phyloP scores from a whole-genome alignment of 805 yeast species.

The Pichia thaimueangensis region DNA sequence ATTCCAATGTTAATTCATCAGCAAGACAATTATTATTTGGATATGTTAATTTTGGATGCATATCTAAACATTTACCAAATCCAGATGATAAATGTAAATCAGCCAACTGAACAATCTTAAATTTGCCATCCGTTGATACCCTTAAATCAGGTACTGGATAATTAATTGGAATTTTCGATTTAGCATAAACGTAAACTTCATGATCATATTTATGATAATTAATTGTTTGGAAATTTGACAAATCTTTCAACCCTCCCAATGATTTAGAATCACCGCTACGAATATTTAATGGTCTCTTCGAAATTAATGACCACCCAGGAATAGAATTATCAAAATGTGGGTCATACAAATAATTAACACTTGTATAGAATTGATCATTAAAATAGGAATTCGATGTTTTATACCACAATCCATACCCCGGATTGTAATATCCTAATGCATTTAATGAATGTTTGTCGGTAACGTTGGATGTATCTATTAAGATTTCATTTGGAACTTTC shows the following conservation, averaged over 20 bases:
- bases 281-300: slow-evolving; percentile 11
- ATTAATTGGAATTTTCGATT: slow-evolving; percentile 10
- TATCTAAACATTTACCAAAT: slow-evolving; percentile 71
- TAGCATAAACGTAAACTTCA: slow-evolving; percentile 12
- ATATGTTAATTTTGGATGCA: slow-evolving; percentile 41
- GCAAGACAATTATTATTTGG: slow-evolving; percentile 58
- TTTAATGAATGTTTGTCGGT: slow-evolving; percentile 1
- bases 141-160: slow-evolving; percentile 29
- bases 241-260: slow-evolving; percentile 3
- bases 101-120: slow-evolving; percentile 82
- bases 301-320: slow-evolving; percentile 47
- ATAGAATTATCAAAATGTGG: slow-evolving; percentile 71
- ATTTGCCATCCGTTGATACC: slow-evolving; percentile 44
- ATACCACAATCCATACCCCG: slow-evolving; percentile 51
- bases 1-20: slow-evolving; percentile 61
- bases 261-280: background rate
- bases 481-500: slow-evolving; percentile 1
- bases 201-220: slow-evolving; percentile 16
- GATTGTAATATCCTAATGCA: slow-evolving; percentile 10
- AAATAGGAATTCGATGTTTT: slow-evolving; percentile 19
- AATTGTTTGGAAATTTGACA: background rate
- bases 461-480: background rate
- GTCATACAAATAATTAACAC: slow-evolving; percentile 67
- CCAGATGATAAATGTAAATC: slow-evolving; percentile 90
- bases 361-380: too few relatives aligned